Conservation (phyloP, 306 rosid species). For the Purshia tridentata region DNA sequence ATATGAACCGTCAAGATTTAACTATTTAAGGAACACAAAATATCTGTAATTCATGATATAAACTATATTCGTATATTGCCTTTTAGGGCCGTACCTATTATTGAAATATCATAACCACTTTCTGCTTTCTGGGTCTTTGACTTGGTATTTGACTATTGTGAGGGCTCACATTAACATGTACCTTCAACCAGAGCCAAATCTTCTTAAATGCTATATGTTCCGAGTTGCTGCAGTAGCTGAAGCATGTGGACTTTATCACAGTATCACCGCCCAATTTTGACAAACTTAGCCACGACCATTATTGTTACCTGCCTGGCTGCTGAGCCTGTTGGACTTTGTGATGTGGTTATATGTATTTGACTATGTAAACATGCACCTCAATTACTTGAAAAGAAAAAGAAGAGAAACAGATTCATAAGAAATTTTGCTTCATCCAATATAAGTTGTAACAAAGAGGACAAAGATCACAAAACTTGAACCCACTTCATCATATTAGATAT, state of each 20-base stretch:
- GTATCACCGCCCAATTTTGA: not conserved
- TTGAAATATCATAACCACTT: not conserved
- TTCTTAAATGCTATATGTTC: not conserved
- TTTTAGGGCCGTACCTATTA: too few relatives aligned
- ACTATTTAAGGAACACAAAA: too few relatives aligned
- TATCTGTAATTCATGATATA: too few relatives aligned
- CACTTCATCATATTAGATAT: slow-evolving; percentile 18
- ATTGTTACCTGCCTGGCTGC: too few relatives aligned
- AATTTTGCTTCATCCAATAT: slow-evolving; percentile 23
- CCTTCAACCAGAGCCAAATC: not conserved
- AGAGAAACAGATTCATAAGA: not conserved
- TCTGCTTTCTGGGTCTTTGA: not conserved
- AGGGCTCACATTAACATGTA: too few relatives aligned
- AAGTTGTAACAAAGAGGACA: slow-evolving; percentile 26
- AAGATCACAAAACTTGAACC: slow-evolving; percentile 25
- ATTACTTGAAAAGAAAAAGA: not conserved
- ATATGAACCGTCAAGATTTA: too few relatives aligned
- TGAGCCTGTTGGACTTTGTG: too few relatives aligned
- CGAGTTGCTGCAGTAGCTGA: not conserved
- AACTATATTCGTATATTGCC: too few relatives aligned
- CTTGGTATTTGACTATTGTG: not conserved
- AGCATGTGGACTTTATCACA: slow-evolving; percentile 3
- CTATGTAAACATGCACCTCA: not conserved
- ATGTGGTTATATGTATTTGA: too few relatives aligned
- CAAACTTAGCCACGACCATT: not conserved